phyloP scores from a whole-genome alignment of 2,329 filamentous ascomycete species.

The Ophiocordyceps unilateralis region DNA sequence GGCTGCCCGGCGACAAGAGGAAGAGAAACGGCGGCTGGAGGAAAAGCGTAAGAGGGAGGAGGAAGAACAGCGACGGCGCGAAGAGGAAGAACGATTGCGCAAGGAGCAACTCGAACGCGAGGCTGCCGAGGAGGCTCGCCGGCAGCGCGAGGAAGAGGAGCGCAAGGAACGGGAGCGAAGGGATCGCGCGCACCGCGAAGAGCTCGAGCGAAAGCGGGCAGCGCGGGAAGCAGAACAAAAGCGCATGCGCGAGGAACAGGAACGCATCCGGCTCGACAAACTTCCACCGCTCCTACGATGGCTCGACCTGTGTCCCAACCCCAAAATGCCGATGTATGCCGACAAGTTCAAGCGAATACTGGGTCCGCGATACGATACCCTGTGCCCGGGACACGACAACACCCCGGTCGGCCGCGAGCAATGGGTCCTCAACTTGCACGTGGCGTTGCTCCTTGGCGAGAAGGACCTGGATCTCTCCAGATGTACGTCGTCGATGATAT shows the following conservation, averaged over 20 bases:
- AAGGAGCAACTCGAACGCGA: slow-evolving; percentile 28
- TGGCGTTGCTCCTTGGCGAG: slow-evolving; percentile 45
- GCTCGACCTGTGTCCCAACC: slow-evolving; percentile 35
- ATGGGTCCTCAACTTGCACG: slow-evolving; percentile 49
- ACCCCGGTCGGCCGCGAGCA: slow-evolving; percentile 42
- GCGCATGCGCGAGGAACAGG: slow-evolving; percentile 34
- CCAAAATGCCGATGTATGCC: slow-evolving; percentile 31
- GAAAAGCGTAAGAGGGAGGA: slow-evolving; percentile 20
- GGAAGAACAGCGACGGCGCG: slow-evolving; percentile 19
- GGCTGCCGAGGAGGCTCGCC: slow-evolving; percentile 30
- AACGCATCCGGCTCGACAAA: slow-evolving; percentile 35
- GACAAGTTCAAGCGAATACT: slow-evolving; percentile 38
- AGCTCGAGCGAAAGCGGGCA: slow-evolving; percentile 29
- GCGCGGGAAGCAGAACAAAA: slow-evolving; percentile 34
- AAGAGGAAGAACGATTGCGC: slow-evolving; percentile 28
- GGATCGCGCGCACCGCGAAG: slow-evolving; percentile 24
- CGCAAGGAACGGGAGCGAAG: slow-evolving; percentile 31
- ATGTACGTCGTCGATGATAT: slow-evolving; percentile 25
- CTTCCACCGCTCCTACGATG: slow-evolving; percentile 43
- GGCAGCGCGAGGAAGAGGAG: slow-evolving; percentile 34
- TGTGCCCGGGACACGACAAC: slow-evolving; percentile 33
- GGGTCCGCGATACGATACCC: slow-evolving; percentile 47
- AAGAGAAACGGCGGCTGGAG: slow-evolving; percentile 15
- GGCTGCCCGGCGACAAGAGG: slow-evolving; percentile 9
- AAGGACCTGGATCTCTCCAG: slow-evolving; percentile 42